Base-by-base conservation (phyloP, 1,139 yeast species). In the Pichia sp. region DNA sequence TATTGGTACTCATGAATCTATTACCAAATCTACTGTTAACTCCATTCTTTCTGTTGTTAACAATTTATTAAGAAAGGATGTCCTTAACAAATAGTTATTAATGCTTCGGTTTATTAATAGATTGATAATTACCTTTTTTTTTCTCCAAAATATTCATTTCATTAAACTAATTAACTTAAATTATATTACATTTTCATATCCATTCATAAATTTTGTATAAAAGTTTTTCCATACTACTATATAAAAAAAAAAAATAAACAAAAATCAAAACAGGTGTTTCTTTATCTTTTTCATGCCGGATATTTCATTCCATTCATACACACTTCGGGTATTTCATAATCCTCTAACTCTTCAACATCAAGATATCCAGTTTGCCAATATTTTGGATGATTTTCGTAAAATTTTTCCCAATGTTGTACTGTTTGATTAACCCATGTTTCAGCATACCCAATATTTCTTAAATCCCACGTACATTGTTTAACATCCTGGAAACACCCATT, bases 1-100 rank as follows among this genome's bases (percentile, higher is more conserved):
- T 66, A 88, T 88, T 46, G 97, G 96, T 59, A 80, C 89, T 49
- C 82, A 88, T 57, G 88, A 83, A 61, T 96, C 91, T 68, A 95
- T 87, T 37, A 82, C 95, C 31, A 87, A 83, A 59, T 94, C 98
- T 35, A 80, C 95, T 5, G 76, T 86, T 63, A 76, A 80, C 55
- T 85, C 97, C 19, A 75, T 91, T 48, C 65, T 87, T 35, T 80
- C 95, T 28, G 78, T 85, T 42, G 70, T 87, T 47, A 88, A 88
- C 56, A 68, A 68, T 35, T 61, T 70, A 37, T 40, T 55, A 14
- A 46, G 46, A 26, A 38, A 44, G 9, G 43, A 29, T 6, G 19
- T 37, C 9, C 37, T 47, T 23, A 28, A 30, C 13, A 40, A 37
- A 22, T 37, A 32, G 18, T 22, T 9, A 22, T 22, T 22, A 22